Evolutionary conservation across 495 filamentous ascomycete genomes (phyloP), one percentile per base, ranked within the genome.

Genomic region (Pseudomonodictys pantanalensis): DNA sequence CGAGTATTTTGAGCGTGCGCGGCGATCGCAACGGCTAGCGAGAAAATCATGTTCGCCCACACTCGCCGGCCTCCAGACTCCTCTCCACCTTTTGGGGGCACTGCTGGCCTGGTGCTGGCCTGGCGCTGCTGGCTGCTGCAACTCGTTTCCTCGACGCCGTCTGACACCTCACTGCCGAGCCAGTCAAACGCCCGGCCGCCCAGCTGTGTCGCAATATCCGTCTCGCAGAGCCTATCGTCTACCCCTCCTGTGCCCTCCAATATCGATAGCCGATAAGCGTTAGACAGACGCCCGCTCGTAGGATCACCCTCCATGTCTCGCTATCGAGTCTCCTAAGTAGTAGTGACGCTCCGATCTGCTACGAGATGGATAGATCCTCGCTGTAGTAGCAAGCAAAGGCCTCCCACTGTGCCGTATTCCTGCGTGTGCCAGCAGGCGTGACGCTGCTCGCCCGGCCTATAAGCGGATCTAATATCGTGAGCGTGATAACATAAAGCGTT

Each of bases 231-330:
- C 56, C 56, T 52, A 60, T 54, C 58, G 25, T 30, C 10, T 42
- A 20, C 58, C 58, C 57, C 30, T 30, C 56, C n/a, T n/a, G n/a
- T n/a, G n/a, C n/a, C n/a, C n/a, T n/a, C 23, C 56, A 53, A 61
- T 41, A 41, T 61, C 58, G 58, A 61, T 61, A 54, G 32, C 42
- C 50, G 58, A 61, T 54, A 54, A 55, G 49, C 42, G 9, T 60
- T 50, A 48, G 32, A 11, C 45, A 5, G 41, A 11, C 7, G 8
- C 41, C 20, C 4, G n/a, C n/a, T n/a, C n/a, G n/a, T n/a, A n/a
- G n/a, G n/a, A n/a, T n/a, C n/a, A n/a, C n/a, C n/a, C n/a, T n/a
- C n/a, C n/a, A n/a, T n/a, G n/a, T n/a, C n/a, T n/a, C 38, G 3
- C 12, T 5, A 15, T 58, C 55, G 20, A 42, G 55, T 30, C 55